phyloP scores from a whole-genome alignment of 1,139 yeast species.

The Sugiyamaella grinbergsii region DNA sequence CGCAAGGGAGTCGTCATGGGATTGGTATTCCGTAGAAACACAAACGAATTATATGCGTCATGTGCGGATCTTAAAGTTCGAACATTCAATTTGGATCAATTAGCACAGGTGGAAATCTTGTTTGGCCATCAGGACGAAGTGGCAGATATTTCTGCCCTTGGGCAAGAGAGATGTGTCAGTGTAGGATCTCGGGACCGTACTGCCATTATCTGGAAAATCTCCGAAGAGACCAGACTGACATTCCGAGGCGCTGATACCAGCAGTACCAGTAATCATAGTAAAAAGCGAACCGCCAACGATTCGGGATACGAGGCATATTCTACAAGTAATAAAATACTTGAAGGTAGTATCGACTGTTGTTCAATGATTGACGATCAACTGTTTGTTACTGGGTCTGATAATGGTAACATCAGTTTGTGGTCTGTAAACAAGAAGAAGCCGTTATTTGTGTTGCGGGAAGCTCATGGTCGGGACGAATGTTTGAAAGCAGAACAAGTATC shows the following conservation, averaged over 20 bases:
- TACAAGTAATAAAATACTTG: constrained; percentile 45
- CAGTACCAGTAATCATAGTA: constrained; percentile 27
- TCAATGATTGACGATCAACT: constrained; percentile 90
- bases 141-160: constrained; percentile 74
- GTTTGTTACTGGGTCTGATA: constrained; percentile 93
- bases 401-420: constrained; percentile 88
- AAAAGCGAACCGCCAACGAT: constrained; percentile 6
- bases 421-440: constrained; percentile 89
- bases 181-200: constrained; percentile 95
- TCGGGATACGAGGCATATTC: constrained; percentile 15
- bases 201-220: constrained; percentile 94
- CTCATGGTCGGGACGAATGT: constrained; percentile 75
- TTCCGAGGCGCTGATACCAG: constrained; percentile 81
- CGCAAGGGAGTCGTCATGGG: constrained; percentile 72
- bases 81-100: constrained; percentile 81
- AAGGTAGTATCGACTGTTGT: constrained; percentile 90
- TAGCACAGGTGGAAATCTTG: constrained; percentile 83
- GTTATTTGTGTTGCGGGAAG: constrained; percentile 60
- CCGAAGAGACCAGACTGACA: constrained; percentile 91
- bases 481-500: constrained; percentile 56
- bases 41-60: constrained; percentile 87
- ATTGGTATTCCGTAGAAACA: constrained; percentile 71
- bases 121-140: constrained; percentile 96
- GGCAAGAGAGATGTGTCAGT: constrained; percentile 88
- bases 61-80: constrained; percentile 91